A percentile compares a stretch with the other conserved stretches of the same genome.
Evolutionary conservation across 2,329 filamentous ascomycete species (phyloP).

Genomic region (Plenodomus tracheiphilus): DNA sequence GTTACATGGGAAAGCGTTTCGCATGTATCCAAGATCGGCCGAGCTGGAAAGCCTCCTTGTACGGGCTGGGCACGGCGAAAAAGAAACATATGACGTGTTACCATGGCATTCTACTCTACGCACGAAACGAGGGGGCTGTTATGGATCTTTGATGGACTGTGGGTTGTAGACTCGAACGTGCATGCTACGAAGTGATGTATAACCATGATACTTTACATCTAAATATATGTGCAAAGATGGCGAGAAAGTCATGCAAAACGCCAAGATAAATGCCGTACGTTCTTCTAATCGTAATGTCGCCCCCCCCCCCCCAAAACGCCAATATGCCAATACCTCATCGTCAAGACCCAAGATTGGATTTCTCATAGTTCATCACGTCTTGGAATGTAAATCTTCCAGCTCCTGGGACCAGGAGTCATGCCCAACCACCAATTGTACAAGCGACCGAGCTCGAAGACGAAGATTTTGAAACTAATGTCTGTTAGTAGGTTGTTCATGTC

Average conservation of each 20-base stretch:
- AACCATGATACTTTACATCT: too few relatives aligned
- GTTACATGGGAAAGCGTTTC: background rate
- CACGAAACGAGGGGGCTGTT: background rate
- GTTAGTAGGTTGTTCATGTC: slow-evolving; percentile 14
- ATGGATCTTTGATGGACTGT: too few relatives aligned
- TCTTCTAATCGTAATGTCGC: too few relatives aligned
- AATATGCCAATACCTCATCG: background rate
- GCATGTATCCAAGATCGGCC: slow-evolving; percentile 2
- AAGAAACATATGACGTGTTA: too few relatives aligned
- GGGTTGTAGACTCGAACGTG: too few relatives aligned
- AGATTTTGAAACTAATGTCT: slow-evolving; percentile 53
- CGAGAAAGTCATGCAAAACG: too few relatives aligned
- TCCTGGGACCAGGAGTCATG: slow-evolving; percentile 59
- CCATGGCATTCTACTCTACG: background rate
- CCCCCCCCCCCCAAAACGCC: too few relatives aligned
- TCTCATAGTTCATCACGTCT: slow-evolving; percentile 34
- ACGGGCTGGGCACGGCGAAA: background rate
- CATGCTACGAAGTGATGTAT: too few relatives aligned
- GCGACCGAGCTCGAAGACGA: slow-evolving; percentile 57
- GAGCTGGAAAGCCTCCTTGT: background rate
- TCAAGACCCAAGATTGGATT: too few relatives aligned
- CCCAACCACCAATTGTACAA: slow-evolving; percentile 67
- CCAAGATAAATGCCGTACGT: too few relatives aligned
- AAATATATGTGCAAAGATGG: too few relatives aligned
- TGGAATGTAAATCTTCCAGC: slow-evolving; percentile 56